A percentile compares a stretch with the other conserved stretches of the same genome.
These are phyloP conservation scores for Colletotrichum sojae DNA, from an alignment of 2,329 filamentous ascomycete genomes.

Conservation along the genomic window DNA sequence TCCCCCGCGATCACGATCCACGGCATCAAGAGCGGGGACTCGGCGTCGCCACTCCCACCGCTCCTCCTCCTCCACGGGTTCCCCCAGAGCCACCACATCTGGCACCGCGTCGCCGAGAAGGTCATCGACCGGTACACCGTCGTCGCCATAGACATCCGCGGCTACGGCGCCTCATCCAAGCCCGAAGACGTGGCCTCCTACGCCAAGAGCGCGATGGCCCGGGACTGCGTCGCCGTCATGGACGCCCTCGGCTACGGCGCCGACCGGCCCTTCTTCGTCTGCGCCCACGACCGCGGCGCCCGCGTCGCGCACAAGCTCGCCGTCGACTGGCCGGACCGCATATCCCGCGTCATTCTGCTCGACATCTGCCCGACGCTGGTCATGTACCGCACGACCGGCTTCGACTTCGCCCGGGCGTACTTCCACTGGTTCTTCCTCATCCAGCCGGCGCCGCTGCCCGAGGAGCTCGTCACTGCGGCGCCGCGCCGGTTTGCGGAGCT, in stretches of 20 bases:
- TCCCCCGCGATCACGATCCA: constrained; percentile 58
- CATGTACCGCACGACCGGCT: constrained; percentile 63
- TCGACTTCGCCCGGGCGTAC: constrained; percentile 63
- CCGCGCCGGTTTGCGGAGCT: constrained; percentile 57
- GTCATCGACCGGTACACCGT: constrained; percentile 58
- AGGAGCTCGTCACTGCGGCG: constrained; percentile 58
- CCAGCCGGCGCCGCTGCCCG: constrained; percentile 65
- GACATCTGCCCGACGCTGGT: constrained; percentile 69
- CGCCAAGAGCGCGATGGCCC: constrained; percentile 64
- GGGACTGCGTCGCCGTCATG: constrained; percentile 63
- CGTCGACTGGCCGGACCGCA: constrained; percentile 59
- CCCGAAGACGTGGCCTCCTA: constrained; percentile 54
- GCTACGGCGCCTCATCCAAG: constrained; percentile 66
- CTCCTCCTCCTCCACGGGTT: constrained; percentile 67
- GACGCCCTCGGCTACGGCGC: constrained; percentile 52
- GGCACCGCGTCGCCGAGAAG: constrained; percentile 61
- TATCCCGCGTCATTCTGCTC: constrained; percentile 60
- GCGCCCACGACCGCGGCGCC: constrained; percentile 71
- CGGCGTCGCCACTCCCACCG: constrained; percentile 49
- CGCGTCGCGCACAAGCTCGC: constrained; percentile 68
- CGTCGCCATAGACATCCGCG: constrained; percentile 64
- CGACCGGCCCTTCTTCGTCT: constrained; percentile 58
- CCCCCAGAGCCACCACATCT: constrained; percentile 66
- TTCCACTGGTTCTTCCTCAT: constrained; percentile 74
- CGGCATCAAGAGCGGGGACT: constrained; percentile 54